Base-by-base conservation (phyloP, 2,329 filamentous ascomycete genomes). In the Eutypa lata region DNA sequence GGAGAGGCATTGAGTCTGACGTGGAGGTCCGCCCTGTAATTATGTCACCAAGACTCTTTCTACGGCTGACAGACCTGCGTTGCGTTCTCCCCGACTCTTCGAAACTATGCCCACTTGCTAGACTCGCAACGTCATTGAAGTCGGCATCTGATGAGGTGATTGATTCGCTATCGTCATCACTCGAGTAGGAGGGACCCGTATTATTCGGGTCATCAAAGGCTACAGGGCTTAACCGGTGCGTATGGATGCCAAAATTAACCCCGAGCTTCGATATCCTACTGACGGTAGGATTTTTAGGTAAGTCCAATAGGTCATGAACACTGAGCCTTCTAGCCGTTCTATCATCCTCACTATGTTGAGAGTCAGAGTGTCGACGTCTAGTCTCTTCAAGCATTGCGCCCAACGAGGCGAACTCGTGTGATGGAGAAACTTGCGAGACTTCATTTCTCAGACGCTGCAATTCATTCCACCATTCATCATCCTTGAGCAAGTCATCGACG, bases 391-490 rank as follows among this genome's bases (percentile, higher is more conserved):
- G 63, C 40, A 79, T 72, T 14, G 75, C 70, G 1, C 69, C 69
- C 6, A 79, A 62, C 3, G 77, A 74, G 2, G 69, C 66, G 3
- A 75, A 62, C 53, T 78, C 77, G 42, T 76, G 74, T 3, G 72
- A 73, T 2, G 68, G 67, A 8, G 71, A 71, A 65, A 74, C 68
- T 33, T 68, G 63, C 3, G 69, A 64, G 3, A 63, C 59, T 11
- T 69, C 67, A 37, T 76, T 76, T 26, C 82, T 74, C 11, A 81
- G 69, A 43, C 72, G 76, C 60, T 87, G 84, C 3, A 94, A 73
- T 42, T 92, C 87, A 47, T 86, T 79, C 91, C 91, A 96, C 91
- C 91, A 96, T 31, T 87, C 82, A 62, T 94, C 87, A 10, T 85
- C 81, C 58, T 81, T 80, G 14, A 96, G 71, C 4, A 84, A 79